Percentiles rank a stretch among this genome's conserved stretches.
phyloP scores from a whole-genome alignment of 129 eudicot species.

The Flaveria linearis region DNA sequence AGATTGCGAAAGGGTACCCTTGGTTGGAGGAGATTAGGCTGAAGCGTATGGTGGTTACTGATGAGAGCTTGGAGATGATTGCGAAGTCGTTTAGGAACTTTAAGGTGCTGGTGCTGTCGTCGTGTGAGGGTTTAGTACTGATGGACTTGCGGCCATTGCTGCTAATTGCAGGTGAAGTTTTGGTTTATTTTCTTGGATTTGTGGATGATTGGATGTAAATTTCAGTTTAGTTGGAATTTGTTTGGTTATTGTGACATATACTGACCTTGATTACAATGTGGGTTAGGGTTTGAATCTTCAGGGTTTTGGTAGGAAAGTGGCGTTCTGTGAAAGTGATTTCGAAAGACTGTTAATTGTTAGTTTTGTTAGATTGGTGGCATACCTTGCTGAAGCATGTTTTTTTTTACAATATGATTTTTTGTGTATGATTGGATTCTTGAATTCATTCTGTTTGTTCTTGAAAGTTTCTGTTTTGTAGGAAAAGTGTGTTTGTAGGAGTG shows the following conservation, averaged over 20 bases:
- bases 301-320: background rate
- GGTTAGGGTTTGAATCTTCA: background rate
- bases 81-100: conserved; percentile 2
- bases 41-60: conserved; percentile 28
- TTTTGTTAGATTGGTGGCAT: too few relatives aligned
- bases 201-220: background rate
- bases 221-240: background rate
- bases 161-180: conserved; percentile 25
- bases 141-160: conserved; percentile 31
- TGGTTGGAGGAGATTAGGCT: conserved; percentile 24
- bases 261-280: background rate
- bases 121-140: conserved; percentile 33
- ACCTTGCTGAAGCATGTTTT: too few relatives aligned
- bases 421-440: background rate
- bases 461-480: background rate
- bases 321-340: background rate
- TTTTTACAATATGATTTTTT: background rate
- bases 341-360: background rate
- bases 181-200: background rate
- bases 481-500: background rate
- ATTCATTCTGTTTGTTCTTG: background rate
- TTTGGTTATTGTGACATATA: background rate
- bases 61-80: conserved; percentile 24
- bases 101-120: conserved; percentile 17
- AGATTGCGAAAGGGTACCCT: conserved; percentile 12